Percentiles rank a stretch among this genome's conserved stretches.
Conservation (phyloP, 106 monocot species). For the Chionographis japonica region DNA sequence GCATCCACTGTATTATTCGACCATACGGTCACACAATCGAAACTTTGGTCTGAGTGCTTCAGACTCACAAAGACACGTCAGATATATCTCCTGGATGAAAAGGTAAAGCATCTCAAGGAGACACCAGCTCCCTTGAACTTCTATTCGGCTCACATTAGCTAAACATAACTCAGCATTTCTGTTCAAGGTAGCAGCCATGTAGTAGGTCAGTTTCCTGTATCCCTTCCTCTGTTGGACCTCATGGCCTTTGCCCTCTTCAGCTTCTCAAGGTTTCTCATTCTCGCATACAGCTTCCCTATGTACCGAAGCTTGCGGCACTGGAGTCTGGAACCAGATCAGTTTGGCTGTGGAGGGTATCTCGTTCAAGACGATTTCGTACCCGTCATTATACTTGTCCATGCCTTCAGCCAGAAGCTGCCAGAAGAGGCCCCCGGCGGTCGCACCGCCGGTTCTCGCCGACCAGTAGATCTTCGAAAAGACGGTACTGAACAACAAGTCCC, state of each 20-base stretch:
- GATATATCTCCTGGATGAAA: slow-evolving; percentile 21
- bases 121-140: background rate
- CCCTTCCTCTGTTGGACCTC: background rate
- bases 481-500: slow-evolving; percentile 46
- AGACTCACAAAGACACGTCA: too few species aligned
- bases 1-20: too few species aligned
- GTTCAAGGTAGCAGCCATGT: too few species aligned
- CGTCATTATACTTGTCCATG: slow-evolving; percentile 37
- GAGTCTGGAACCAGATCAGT: slow-evolving; percentile 21
- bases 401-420: slow-evolving; percentile 37
- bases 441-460: slow-evolving; percentile 38
- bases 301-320: slow-evolving; percentile 25
- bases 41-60: too few species aligned
- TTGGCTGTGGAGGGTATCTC: slow-evolving; percentile 13
- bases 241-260: slow-evolving; percentile 12
- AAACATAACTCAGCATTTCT: background rate
- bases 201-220: background rate
- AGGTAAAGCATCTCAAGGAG: slow-evolving; percentile 25
- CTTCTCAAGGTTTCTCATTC: slow-evolving; percentile 13
- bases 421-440: slow-evolving; percentile 37
- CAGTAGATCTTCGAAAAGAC: slow-evolving; percentile 32
- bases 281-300: slow-evolving; percentile 17
- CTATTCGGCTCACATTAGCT: background rate
- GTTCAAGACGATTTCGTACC: slow-evolving; percentile 35
- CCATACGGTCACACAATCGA: too few species aligned